phyloP scores from a whole-genome alignment of 2,329 filamentous ascomycete genomes.

The Bipolaris bicolor region DNA sequence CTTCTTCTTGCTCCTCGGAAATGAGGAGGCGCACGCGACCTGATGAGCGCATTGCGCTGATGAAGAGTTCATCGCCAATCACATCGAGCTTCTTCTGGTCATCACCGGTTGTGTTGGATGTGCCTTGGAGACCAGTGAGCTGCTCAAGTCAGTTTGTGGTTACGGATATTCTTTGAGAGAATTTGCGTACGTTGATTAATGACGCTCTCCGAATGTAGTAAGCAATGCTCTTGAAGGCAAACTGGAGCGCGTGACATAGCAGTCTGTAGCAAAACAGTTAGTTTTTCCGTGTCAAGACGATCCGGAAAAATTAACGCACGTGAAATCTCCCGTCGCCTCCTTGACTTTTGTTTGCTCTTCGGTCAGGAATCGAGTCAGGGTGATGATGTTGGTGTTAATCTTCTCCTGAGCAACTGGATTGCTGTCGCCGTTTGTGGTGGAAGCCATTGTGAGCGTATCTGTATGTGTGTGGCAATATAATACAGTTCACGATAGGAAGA shows the following conservation, averaged over 20 bases:
- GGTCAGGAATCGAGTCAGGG: constrained; percentile 91
- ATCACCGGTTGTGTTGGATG: constrained; percentile 93
- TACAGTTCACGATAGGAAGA: neutral
- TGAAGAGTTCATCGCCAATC: constrained; percentile 97
- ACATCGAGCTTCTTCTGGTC: constrained; percentile 99
- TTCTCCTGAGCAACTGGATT: constrained; percentile 70
- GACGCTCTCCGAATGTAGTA: constrained; percentile 98
- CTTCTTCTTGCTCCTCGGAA: constrained; percentile 96
- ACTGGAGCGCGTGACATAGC: constrained; percentile 95
- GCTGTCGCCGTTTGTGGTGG: constrained; percentile 53
- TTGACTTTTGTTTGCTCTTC: constrained; percentile 94
- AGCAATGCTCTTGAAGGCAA: constrained; percentile 99
- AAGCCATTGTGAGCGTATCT: constrained; percentile 40
- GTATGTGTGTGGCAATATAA: neutral
- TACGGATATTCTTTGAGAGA: neutral
- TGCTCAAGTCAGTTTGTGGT: constrained; percentile 34
- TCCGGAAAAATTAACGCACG: constrained; percentile 63
- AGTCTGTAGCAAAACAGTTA: constrained; percentile 62
- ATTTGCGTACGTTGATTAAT: constrained; percentile 72
- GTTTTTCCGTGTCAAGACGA: neutral
- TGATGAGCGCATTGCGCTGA: constrained; percentile 90
- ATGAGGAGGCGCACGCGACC: constrained; percentile 90
- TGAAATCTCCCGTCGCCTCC: constrained; percentile 98
- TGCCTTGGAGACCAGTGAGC: constrained; percentile 90
- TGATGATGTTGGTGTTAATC: constrained; percentile 95